phyloP scores from a whole-genome alignment of 305 asterid genomes.

The Fraxinus platypoda region DNA sequence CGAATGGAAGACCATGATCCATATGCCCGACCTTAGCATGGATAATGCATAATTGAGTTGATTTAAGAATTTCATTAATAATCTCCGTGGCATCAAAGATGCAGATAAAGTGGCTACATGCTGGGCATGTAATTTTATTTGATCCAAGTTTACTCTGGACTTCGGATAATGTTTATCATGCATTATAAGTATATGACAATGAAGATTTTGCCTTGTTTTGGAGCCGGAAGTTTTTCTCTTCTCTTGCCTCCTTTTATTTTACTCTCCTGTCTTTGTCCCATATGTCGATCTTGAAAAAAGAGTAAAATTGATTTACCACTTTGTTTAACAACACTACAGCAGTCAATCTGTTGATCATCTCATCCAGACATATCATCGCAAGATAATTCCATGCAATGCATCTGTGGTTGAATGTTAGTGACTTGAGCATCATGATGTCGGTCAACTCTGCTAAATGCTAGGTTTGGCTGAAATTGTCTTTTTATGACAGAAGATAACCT shows the following conservation, averaged over 20 bases:
- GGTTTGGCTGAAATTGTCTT: background rate
- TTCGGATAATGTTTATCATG: background rate
- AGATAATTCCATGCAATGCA: background rate
- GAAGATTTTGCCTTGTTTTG: background rate
- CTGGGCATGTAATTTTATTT: background rate
- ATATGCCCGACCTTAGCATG: background rate
- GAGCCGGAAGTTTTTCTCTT: background rate
- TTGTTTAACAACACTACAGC: background rate
- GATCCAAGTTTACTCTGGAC: background rate
- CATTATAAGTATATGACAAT: background rate
- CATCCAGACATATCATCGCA: background rate
- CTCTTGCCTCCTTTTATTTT: background rate
- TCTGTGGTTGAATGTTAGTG: background rate
- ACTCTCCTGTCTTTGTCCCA: background rate
- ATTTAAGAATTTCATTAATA: background rate
- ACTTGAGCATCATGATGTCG: background rate
- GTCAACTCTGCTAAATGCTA: background rate
- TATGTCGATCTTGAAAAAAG: background rate
- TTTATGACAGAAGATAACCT: background rate
- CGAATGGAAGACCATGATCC: background rate
- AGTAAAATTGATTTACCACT: background rate
- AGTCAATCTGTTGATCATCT: background rate
- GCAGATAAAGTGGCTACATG: background rate
- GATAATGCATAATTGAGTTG: background rate
- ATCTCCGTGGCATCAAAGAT: background rate